Evolutionary conservation across 2,329 filamentous ascomycete genomes (phyloP), one percentile per base, ranked within the genome.

Genomic region (Xylaria hypoxylon): DNA sequence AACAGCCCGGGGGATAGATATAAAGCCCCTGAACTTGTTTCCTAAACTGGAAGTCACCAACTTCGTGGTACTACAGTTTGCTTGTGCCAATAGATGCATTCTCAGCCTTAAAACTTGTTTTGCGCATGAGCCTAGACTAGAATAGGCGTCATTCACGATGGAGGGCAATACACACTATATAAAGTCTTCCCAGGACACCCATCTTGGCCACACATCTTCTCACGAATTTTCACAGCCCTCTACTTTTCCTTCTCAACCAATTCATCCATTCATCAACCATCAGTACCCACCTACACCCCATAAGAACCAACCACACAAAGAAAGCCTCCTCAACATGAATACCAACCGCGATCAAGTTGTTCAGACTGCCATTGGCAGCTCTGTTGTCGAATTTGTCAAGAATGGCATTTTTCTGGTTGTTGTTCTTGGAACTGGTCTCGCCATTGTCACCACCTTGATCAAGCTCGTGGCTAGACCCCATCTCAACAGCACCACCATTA

Each of bases 261-360:
- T 7, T 31, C 38, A 44, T 33, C 55, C 62, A 5, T 38, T 42
- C 47, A 31, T 19, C 59, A 17, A 62, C 19, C 13, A 28, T 11
- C 58, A 45, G 11, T 50, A 42, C 10, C 8, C 47, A 42, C 22
- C 31, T 26, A 26, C 42, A 59, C 44, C n/a, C 10, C 52, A 53
- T 24, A 50, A 17, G 48, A 68, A 69, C 31, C 58, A 61, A 52
- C 38, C 53, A 11, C 72, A 74, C 52, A 59, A 59, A 57, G 31
- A 53, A 47, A 70, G 66, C 26, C 24, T 72, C 17, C 2, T 52
- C 51, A 64, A 66, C 1, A 75, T 74, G 73, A 64, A 70, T 13
- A 50, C 59, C 42, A 62, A 63, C 35, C 56, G 67, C 13, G 65
- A 69, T n/a, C 24, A 47, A 50, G 51, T 55, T 24, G 22, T 71